Conservation (phyloP, 1,284 basidiomycete species). For the Coriolopsis trogii region DNA sequence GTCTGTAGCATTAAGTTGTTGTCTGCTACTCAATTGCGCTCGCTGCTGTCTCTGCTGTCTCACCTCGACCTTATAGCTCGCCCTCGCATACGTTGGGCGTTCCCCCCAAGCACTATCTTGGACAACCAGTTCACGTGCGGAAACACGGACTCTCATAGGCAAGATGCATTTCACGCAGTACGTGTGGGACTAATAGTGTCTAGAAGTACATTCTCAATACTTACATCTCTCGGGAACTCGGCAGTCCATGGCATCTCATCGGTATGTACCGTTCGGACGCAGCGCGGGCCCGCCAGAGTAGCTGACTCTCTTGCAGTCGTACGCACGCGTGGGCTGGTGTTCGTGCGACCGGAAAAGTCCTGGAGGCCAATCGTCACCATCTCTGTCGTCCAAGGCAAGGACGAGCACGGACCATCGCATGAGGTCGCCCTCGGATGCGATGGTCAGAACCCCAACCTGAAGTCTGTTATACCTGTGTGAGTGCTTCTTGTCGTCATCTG, state of each 20-base stretch:
- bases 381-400: slow-evolving; percentile 48
- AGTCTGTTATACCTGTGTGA: slow-evolving; percentile 54
- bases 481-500: slow-evolving; percentile 24
- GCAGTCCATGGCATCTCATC: slow-evolving; percentile 22
- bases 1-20: no score
- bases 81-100: no score
- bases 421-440: slow-evolving; percentile 64
- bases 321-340: slow-evolving; percentile 35
- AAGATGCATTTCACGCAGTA: slow-evolving; percentile 1
- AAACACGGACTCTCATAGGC: neutral
- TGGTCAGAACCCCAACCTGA: slow-evolving; percentile 70
- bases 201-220: neutral
- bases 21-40: no score
- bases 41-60: no score
- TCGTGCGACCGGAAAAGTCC: slow-evolving; percentile 39
- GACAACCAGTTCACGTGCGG: no score
- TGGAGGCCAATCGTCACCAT: slow-evolving; percentile 68
- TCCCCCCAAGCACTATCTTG: no score
- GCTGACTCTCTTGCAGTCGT: slow-evolving; percentile 28
- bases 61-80: no score
- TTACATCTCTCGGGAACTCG: no score
- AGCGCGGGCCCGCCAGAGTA: neutral
- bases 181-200: neutral
- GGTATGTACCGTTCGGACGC: slow-evolving; percentile 6
- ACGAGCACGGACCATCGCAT: slow-evolving; percentile 33